Base-by-base conservation (phyloP, 78 protist species). In the Tieghemostelium lacteum region DNA sequence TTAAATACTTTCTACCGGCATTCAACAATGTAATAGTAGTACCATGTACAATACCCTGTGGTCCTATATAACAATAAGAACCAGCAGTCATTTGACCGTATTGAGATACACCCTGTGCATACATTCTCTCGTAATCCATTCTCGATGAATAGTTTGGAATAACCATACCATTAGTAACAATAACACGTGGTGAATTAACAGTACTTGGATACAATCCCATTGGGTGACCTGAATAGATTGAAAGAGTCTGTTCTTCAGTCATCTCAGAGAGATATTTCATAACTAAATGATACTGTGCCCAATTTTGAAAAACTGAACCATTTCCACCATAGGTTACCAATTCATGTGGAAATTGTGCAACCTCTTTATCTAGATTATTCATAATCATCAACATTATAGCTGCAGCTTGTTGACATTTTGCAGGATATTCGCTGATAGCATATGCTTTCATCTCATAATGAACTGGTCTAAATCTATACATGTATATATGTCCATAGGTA, bases 31-130 rank as follows among this genome's bases (percentile, higher is more conserved):
- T 96, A 55, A 96, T 60, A 7, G 97, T 94, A 14, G 98, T 97
- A 34, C 98, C 98, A 75, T 96, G 98, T 3, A 97, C 98, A 33
- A 97, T 97, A 60, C 98, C 98, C 37, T 94, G 96, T 42, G 97
- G 95, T 14, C 98, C 98, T 55, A 96, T 96, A 24, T 66, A 96
- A 67, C 95, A 72, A 58, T 86, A 96, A 36, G 94, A 70, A 22
- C 98, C 97, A 20, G 98, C 97, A 2, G 98, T 97, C 98, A 97
- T 97, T 72, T 97, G 98, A 37, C 97, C 98, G 80, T 96, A 97
- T 83, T 75, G 83, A 8, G 98, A 49, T 29, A 75, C 89, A 24
- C 98, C 98, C 8, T 87, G 50, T 29, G 98, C 97, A 39, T 95
- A 88, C 97, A 95, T 87, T 49, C 85, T 75, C 20, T 96, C 97